Percentiles rank a stretch among this genome's conserved stretches.
phyloP scores from a whole-genome alignment of 2,329 filamentous ascomycete genomes.

The Fusarium dimerum region DNA sequence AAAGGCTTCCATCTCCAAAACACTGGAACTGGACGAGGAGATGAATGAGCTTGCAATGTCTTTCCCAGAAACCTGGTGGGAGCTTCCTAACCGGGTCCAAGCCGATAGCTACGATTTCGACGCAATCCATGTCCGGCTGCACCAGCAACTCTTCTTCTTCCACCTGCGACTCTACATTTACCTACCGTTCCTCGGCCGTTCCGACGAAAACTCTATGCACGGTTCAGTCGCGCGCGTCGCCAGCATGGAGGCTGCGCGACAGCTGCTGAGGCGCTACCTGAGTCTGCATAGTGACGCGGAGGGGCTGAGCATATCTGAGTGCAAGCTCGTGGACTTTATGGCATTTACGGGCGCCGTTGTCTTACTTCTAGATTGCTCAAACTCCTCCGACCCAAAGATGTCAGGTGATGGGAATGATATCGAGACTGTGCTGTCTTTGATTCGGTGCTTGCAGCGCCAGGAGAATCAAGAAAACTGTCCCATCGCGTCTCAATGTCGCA shows the following conservation, averaged over 20 bases:
- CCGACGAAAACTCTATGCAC: background rate
- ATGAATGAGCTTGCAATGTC: slow-evolving; percentile 35
- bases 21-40: slow-evolving; percentile 24
- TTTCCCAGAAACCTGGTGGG: slow-evolving; percentile 2
- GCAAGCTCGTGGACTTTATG: slow-evolving; percentile 4
- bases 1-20: background rate
- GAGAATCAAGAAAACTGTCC: background rate
- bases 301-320: slow-evolving; percentile 1
- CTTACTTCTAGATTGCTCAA: background rate
- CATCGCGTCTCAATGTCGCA: background rate
- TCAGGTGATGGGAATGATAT: no score
- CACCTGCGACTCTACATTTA: slow-evolving; percentile 43
- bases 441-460: background rate
- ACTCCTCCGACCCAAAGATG: background rate
- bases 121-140: slow-evolving; percentile 37
- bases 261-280: slow-evolving; percentile 3
- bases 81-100: background rate
- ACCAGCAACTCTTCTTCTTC: slow-evolving; percentile 36
- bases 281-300: background rate
- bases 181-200: slow-evolving; percentile 40
- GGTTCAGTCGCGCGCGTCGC: background rate
- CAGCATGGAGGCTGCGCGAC: slow-evolving; percentile 1
- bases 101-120: slow-evolving; percentile 22
- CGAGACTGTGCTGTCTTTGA: no score
- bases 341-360: slow-evolving; percentile 1